These are phyloP conservation scores for Coemansia sp. DNA, from an alignment of 192 early-diverging fungal species.

Conservation along the genomic window DNA sequence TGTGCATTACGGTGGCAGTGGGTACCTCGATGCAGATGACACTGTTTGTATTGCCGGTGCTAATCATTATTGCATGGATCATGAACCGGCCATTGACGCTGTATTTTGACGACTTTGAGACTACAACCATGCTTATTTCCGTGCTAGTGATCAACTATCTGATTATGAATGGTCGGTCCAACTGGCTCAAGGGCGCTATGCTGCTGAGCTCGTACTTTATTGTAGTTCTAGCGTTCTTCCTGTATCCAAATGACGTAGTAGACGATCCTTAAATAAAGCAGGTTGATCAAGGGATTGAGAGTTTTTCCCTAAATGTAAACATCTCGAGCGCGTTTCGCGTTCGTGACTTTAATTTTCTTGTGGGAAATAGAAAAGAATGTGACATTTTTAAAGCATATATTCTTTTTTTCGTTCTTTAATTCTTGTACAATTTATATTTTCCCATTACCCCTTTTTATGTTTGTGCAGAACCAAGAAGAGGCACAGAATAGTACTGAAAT, in stretches of 20 bases:
- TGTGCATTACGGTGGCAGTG: conserved; percentile 70
- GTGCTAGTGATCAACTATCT: conserved; percentile 80
- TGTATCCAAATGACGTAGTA: conserved; percentile 56
- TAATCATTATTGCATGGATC: conserved; percentile 81
- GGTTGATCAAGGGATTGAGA: no score
- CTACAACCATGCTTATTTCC: conserved; percentile 79
- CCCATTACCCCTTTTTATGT: conserved; percentile 7
- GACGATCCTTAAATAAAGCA: conserved; percentile 13
- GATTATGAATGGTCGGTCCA: conserved; percentile 80
- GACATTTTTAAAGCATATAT: no score
- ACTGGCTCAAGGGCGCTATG: conserved; percentile 93
- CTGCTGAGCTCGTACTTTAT: conserved; percentile 79
- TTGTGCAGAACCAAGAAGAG: conserved; percentile 18
- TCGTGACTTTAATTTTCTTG: background rate
- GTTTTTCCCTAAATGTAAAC: no score
- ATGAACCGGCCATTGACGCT: conserved; percentile 69
- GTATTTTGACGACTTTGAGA: conserved; percentile 82
- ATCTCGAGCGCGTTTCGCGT: no score
- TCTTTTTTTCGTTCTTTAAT: background rate
- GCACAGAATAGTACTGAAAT: background rate
- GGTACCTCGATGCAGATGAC: conserved; percentile 88
- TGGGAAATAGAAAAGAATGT: background rate
- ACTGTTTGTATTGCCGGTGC: conserved; percentile 68
- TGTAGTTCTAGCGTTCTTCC: conserved; percentile 76
- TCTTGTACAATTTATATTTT: no score